Conservation (phyloP, 306 rosid species). For the Citrullus colocynthis region DNA sequence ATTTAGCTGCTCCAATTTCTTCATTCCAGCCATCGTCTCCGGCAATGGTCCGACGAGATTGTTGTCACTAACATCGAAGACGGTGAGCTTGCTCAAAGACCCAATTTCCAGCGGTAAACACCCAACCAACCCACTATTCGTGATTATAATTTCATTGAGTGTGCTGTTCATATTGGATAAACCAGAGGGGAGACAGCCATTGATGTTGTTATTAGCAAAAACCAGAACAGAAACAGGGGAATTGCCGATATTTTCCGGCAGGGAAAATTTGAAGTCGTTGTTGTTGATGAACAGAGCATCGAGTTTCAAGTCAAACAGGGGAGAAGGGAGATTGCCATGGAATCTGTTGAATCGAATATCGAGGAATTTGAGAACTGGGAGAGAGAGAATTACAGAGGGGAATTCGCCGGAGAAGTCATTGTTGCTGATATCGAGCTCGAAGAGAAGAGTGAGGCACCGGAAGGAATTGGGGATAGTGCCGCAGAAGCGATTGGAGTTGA, state of each 20-base stretch:
- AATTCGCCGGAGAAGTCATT: slow-evolving; percentile 57
- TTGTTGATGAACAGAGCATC: slow-evolving; percentile 75
- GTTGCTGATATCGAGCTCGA: slow-evolving; percentile 67
- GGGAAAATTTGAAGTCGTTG: slow-evolving; percentile 40
- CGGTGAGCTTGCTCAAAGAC: slow-evolving; percentile 32
- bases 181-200: slow-evolving; percentile 53
- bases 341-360: slow-evolving; percentile 65
- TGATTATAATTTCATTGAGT: slow-evolving; percentile 46
- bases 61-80: slow-evolving; percentile 61
- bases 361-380: slow-evolving; percentile 35
- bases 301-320: slow-evolving; percentile 46
- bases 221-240: slow-evolving; percentile 55
- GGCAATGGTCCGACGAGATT: slow-evolving; percentile 57
- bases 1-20: slow-evolving; percentile 57
- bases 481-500: slow-evolving; percentile 64
- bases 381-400: slow-evolving; percentile 34
- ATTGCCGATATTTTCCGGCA: slow-evolving; percentile 48
- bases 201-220: slow-evolving; percentile 50
- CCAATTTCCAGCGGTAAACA: slow-evolving; percentile 61
- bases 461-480: slow-evolving; percentile 50
- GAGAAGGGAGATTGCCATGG: slow-evolving; percentile 39
- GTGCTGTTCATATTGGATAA: slow-evolving; percentile 45
- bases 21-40: slow-evolving; percentile 41
- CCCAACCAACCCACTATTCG: slow-evolving; percentile 50
- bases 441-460: slow-evolving; percentile 28